Evolutionary conservation across 83 land plant species (phyloP).

Genomic region (Picea engelmannii): DNA sequence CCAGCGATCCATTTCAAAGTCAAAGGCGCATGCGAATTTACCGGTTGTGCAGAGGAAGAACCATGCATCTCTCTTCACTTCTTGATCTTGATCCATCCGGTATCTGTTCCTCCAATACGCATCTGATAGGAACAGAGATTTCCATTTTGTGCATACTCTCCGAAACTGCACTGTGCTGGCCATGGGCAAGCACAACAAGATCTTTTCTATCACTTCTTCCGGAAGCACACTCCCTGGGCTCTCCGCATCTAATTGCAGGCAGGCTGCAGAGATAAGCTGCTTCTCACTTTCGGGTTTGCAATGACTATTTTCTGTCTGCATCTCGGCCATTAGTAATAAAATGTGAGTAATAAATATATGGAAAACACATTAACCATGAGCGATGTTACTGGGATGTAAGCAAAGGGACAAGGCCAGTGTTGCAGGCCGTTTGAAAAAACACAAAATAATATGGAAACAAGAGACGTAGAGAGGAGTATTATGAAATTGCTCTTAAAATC

Average conservation of each 20-base stretch:
- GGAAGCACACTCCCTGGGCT: conserved; percentile 17
- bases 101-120: background rate
- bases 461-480: background rate
- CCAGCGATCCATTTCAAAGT: conserved; percentile 7
- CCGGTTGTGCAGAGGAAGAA: conserved; percentile 35
- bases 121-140: conserved; percentile 13
- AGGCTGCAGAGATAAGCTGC: too few species aligned
- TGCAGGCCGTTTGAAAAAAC: too few species aligned
- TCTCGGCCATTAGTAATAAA: too few species aligned
- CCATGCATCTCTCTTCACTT: background rate
- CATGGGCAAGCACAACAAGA: conserved; percentile 19
- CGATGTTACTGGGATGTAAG: too few species aligned
- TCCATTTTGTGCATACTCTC: conserved; percentile 27
- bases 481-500: background rate
- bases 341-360: too few species aligned
- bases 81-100: too few species aligned
- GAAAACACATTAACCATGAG: too few species aligned
- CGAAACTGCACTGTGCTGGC: conserved; percentile 15
- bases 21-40: conserved; percentile 19
- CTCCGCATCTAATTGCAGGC: background rate
- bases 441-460: background rate
- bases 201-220: conserved; percentile 20
- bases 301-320: background rate
- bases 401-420: too few species aligned
- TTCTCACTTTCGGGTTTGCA: conserved; percentile 6